phyloP scores from a whole-genome alignment of 176 grass and related monocot genomes.

The Eragrostis curvula region DNA sequence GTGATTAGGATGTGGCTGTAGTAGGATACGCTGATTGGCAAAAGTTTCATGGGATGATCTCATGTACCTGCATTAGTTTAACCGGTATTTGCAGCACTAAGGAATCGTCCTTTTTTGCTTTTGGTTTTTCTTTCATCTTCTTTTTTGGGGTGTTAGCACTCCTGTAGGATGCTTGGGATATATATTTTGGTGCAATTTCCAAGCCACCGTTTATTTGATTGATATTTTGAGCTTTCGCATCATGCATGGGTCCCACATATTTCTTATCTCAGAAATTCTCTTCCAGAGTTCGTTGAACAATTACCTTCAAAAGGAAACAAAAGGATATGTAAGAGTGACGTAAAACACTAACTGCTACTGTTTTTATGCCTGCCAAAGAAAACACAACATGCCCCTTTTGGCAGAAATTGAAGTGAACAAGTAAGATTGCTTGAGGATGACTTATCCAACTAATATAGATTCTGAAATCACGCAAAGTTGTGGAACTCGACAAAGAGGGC shows the following conservation, averaged over 20 bases:
- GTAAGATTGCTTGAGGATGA: constrained; percentile 36
- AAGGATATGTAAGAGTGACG: not conserved
- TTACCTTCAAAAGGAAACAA: not conserved
- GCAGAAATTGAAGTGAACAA: constrained; percentile 2
- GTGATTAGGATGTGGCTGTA: constrained; percentile 4
- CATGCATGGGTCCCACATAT: not conserved
- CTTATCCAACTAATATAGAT: constrained; percentile 33
- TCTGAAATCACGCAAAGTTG: not conserved
- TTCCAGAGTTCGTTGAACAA: not conserved
- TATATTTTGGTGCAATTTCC: not conserved
- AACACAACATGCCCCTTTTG: not conserved
- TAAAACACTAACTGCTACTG: not conserved
- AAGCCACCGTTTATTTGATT: not conserved
- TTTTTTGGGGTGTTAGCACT: not conserved
- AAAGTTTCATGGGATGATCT: constrained; percentile 4
- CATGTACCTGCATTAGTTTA: constrained; percentile 23
- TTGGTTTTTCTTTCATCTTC: not conserved
- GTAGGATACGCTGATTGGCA: constrained; percentile 11
- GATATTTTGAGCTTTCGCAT: not conserved
- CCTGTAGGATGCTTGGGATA: not conserved
- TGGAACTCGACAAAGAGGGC: not conserved
- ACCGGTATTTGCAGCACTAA: constrained; percentile 10
- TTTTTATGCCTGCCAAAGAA: not conserved
- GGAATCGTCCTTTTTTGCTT: not conserved
- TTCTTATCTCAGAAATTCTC: not conserved